Conservation (phyloP, 306 rosid species). For the Cyclanthera cordifolia region DNA sequence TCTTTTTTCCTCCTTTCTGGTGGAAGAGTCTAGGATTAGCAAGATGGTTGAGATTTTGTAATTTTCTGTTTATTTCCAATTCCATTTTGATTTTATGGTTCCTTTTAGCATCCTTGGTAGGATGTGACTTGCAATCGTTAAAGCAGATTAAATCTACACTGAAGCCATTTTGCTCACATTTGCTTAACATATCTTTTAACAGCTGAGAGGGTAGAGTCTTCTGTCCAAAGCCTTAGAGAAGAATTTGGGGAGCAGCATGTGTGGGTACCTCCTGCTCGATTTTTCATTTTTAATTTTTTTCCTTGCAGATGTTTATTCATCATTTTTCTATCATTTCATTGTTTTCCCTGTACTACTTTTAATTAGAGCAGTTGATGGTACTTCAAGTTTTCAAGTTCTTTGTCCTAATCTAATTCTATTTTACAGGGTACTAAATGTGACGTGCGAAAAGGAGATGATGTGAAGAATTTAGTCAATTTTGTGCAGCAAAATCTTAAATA, state of each 20-base stretch:
- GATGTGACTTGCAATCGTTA: neutral
- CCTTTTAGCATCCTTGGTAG: neutral
- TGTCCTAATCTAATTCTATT: constrained; percentile 15
- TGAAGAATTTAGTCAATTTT: constrained; percentile 67
- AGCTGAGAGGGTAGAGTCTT: constrained; percentile 61
- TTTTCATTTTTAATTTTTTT: constrained; percentile 9
- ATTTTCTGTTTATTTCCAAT: neutral
- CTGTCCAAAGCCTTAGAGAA: constrained; percentile 41
- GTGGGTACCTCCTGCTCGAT: constrained; percentile 79
- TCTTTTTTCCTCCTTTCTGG: neutral
- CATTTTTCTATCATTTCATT: neutral
- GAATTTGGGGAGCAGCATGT: constrained; percentile 88
- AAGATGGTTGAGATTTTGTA: neutral
- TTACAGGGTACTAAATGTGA: constrained; percentile 77
- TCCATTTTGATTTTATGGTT: neutral
- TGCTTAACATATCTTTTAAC: constrained; percentile 12
- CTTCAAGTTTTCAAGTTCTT: constrained; percentile 11
- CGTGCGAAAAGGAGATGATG: constrained; percentile 69
- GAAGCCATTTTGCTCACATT: constrained; percentile 4
- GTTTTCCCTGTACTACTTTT: constrained; percentile 5
- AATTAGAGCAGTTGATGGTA: constrained; percentile 10
- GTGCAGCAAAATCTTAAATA: constrained; percentile 56
- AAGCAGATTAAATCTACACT: constrained; percentile 10
- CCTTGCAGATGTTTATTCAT: neutral
- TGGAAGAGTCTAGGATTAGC: neutral